These are phyloP conservation scores for Paracoccidioides lutzii DNA, from an alignment of 2,329 filamentous ascomycete species.

Conservation along the genomic window DNA sequence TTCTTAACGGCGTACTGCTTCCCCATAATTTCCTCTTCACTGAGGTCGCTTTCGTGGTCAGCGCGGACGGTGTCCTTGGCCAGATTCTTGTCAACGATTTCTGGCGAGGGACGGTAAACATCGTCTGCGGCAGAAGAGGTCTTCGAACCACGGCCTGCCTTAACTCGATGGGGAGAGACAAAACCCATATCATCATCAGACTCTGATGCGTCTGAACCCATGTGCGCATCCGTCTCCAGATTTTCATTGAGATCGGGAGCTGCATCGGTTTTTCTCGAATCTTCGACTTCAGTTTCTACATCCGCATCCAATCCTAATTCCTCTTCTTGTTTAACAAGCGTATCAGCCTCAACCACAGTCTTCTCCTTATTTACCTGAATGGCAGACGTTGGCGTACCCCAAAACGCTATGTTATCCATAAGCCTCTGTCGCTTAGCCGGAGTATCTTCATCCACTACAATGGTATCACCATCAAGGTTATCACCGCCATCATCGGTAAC, in stretches of 20 bases:
- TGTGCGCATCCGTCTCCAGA: neutral
- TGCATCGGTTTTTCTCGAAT: neutral
- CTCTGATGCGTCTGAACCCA: neutral
- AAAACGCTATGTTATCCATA: neutral
- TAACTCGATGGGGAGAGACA: neutral
- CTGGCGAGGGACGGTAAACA: slow-evolving; percentile 6
- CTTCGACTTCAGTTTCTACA: neutral
- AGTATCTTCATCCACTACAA: neutral
- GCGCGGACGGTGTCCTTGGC: slow-evolving; percentile 5
- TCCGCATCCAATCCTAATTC: neutral
- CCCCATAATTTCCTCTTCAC: slow-evolving; percentile 10
- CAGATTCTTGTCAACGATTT: slow-evolving; percentile 8
- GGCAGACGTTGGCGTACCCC: neutral
- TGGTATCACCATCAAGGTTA: slow-evolving; percentile 4
- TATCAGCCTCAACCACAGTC: neutral
- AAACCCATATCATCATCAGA: neutral
- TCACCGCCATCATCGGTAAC: neutral
- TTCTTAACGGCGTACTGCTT: slow-evolving; percentile 8
- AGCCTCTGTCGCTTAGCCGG: slow-evolving; percentile 3
- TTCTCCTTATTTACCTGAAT: neutral
- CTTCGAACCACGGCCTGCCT: neutral
- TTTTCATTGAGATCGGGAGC: neutral
- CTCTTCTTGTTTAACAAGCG: neutral
- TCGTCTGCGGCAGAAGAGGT: neutral
- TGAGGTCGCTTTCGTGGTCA: slow-evolving; percentile 9